These are phyloP conservation scores for Eucalyptus marginata DNA, from an alignment of 345 rosid genomes.

Conservation along the genomic window DNA sequence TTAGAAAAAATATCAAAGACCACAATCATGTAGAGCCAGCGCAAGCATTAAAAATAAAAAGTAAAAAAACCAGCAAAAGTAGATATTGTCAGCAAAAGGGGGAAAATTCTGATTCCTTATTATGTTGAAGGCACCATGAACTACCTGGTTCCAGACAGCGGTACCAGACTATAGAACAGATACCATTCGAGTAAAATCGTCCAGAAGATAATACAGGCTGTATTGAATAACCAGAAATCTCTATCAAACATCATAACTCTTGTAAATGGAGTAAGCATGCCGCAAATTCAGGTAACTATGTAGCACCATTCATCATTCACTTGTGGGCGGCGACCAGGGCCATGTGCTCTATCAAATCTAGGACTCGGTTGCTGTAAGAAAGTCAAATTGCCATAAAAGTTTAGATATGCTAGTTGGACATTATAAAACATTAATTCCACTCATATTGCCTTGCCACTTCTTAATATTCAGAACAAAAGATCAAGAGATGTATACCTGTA, in stretches of 20 bases:
- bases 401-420: neutral
- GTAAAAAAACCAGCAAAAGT: neutral
- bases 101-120: neutral
- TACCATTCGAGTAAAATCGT: neutral
- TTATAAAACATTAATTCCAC: neutral
- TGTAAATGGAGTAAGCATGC: neutral
- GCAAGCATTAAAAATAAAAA: neutral
- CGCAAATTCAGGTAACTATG: neutral
- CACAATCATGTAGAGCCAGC: neutral
- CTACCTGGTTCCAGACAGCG: neutral
- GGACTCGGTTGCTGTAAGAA: constrained; percentile 77
- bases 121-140: neutral
- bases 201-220: neutral
- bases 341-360: constrained; percentile 95
- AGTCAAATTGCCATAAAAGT: neutral
- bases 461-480: neutral
- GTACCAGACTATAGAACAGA: neutral
- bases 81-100: neutral
- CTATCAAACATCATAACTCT: neutral
- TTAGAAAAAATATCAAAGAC: neutral
- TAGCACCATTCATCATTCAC: neutral
- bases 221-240: neutral
- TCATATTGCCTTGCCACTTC: neutral
- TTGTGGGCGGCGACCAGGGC: constrained; percentile 62
- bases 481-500: constrained; percentile 53